Evolutionary conservation across 192 early-diverging fungal species (phyloP), one percentile per base, ranked within the genome.

Genomic region (Podila epicladia): DNA sequence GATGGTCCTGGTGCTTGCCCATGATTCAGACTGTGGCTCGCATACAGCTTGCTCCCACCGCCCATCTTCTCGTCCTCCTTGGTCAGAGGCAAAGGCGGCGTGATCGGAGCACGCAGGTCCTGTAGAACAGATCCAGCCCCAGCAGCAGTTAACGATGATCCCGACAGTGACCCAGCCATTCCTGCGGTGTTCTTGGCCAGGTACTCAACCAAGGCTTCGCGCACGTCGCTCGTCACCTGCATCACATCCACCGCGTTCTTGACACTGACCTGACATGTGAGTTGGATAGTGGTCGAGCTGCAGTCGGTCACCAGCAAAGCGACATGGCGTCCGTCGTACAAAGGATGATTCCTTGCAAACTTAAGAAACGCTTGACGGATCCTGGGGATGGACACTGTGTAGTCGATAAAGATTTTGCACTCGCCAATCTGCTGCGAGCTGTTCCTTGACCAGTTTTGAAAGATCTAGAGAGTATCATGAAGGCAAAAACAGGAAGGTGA

Each of bases 371-470:
- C 65, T 48, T 80, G 77, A 35, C 77, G 77, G 17, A 73, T 57
- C 37, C 71, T 32, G 8, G 77, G 77, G 1, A 80, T 61, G 0
- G 71, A 57, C 1, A 38, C 31, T 1, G 55, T 57, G 24, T 80
- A 80, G 24, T 73, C 71, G 28, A 73, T 57, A 69, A 53, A 80
- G 0, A 80, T 20, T 19, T 80, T 80, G 58, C 77, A 80, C 9
- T 73, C 62, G 64, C 61, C 77, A 51, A 80, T 80, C 67, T 80
- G 77, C 33, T 69, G 70, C 6, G 66, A 24, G 0, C 70, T 72
- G 32, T 80, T 80, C 77, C 77, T 72, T 37, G 77, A 80, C 77
- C 77, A 80, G 37, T 80, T 80, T 80, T 80, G 77, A 50, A 80
- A 80, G 20, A 80, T 80, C 77, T 80, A 61, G 19, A 45, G 41